A percentile compares a stretch with the other conserved stretches of the same genome.
Evolutionary conservation across 176 grass and related monocot genomes (phyloP).

Genomic region (Musa beccarii): DNA sequence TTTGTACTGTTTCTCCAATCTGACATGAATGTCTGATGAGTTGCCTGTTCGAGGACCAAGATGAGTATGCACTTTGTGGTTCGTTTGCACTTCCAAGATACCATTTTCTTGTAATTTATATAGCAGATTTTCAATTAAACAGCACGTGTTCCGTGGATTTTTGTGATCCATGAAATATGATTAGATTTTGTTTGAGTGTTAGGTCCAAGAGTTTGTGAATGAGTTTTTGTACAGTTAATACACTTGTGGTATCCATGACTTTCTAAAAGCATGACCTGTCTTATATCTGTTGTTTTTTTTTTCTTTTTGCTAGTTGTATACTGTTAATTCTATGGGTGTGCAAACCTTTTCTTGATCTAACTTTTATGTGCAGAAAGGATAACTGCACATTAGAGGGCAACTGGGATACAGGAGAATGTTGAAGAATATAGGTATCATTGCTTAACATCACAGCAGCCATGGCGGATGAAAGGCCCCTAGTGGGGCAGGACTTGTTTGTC

Average conservation of each 20-base stretch:
- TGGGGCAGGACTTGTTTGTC: too few relatives aligned
- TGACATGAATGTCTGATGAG: not conserved
- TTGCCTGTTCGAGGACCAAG: not conserved
- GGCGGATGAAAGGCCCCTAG: not conserved
- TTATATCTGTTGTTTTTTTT: not conserved
- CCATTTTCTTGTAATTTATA: not conserved
- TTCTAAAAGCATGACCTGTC: not conserved
- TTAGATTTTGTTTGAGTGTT: slow-evolving; percentile 4
- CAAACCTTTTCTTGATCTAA: not conserved
- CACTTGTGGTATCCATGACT: not conserved
- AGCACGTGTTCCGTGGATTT: not conserved
- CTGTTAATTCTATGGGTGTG: not conserved
- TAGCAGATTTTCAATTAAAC: not conserved
- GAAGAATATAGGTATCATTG: not conserved
- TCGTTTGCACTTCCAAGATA: not conserved
- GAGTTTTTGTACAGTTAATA: not conserved
- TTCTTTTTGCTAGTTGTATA: not conserved
- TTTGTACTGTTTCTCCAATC: not conserved
- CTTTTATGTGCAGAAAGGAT: not conserved
- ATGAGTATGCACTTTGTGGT: not conserved
- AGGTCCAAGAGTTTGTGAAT: not conserved
- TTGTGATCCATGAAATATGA: not conserved
- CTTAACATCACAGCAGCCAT: not conserved
- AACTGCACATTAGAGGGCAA: not conserved
- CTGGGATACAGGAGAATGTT: not conserved